phyloP scores from a whole-genome alignment of 305 asterid genomes.

The Solanum chacoense region DNA sequence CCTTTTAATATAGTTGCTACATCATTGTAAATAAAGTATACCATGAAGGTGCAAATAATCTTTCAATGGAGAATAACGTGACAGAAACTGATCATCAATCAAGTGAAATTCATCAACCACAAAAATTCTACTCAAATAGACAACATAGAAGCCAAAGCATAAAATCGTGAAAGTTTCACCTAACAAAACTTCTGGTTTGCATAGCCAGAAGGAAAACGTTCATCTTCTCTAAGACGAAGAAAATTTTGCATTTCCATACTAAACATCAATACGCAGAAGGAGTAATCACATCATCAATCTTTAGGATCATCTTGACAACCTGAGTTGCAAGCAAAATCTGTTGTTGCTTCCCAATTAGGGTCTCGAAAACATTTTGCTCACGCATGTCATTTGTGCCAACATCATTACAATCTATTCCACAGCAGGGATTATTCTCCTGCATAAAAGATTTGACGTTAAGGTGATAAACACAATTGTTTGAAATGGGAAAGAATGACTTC shows the following conservation, averaged over 20 bases:
- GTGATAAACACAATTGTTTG: neutral
- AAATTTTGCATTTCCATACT: neutral
- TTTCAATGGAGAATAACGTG: neutral
- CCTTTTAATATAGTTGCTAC: neutral
- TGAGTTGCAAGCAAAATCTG: constrained; percentile 90
- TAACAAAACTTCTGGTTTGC: neutral
- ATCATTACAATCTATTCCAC: constrained; percentile 85
- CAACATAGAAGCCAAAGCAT: neutral
- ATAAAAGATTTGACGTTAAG: neutral
- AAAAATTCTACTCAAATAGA: neutral
- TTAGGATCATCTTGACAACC: constrained; percentile 93
- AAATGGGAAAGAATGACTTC: neutral
- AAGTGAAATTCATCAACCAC: neutral
- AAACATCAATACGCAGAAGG: constrained; percentile 56
- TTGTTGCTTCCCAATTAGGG: constrained; percentile 88
- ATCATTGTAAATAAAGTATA: neutral
- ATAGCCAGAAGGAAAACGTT: neutral
- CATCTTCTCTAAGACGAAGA: neutral
- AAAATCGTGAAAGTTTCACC: neutral
- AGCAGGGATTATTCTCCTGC: constrained; percentile 66
- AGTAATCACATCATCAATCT: constrained; percentile 84
- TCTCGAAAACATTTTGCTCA: constrained; percentile 76
- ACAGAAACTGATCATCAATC: neutral
- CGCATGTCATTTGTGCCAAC: constrained; percentile 86
- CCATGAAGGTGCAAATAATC: neutral